Evolutionary conservation across 177 flowering plant species (phyloP).

Genomic region (Vitis hybrid): DNA sequence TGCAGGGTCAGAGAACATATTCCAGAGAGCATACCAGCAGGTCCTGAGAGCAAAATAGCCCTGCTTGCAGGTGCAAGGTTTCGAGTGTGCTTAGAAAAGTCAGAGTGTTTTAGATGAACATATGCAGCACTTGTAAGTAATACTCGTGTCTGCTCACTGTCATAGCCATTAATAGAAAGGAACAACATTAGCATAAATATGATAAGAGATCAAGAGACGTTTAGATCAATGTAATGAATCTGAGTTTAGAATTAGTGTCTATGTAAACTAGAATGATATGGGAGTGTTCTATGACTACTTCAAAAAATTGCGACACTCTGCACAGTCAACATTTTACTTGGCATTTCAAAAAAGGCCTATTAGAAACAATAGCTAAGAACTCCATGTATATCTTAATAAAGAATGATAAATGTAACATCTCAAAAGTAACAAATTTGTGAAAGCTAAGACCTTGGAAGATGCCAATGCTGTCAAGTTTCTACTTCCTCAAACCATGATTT

Average conservation of each 20-base stretch:
- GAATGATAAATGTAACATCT: too few species aligned
- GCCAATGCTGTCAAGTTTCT: not conserved
- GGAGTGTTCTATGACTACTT: not conserved
- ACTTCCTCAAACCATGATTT: not conserved
- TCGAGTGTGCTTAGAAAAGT: slow-evolving; percentile 66
- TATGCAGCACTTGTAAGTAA: slow-evolving; percentile 72
- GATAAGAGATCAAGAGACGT: not conserved
- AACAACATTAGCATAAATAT: not conserved
- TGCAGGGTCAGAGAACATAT: not conserved
- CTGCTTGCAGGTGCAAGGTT: slow-evolving; percentile 80
- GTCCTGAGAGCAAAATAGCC: slow-evolving; percentile 76
- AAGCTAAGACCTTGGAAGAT: not conserved
- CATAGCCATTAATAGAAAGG: slow-evolving; percentile 10
- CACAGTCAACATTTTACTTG: too few species aligned
- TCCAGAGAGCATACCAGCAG: slow-evolving; percentile 48
- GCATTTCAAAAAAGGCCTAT: too few species aligned
- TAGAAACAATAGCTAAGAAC: too few species aligned
- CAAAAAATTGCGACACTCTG: not conserved
- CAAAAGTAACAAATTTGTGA: too few species aligned
- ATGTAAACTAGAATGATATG: not conserved
- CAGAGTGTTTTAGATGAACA: slow-evolving; percentile 67
- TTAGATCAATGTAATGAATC: not conserved
- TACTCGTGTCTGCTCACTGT: slow-evolving; percentile 61
- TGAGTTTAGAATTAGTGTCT: not conserved
- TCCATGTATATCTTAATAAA: too few species aligned